Base-by-base conservation (phyloP, 257 asterid genomes). In the Solanum commersonii region DNA sequence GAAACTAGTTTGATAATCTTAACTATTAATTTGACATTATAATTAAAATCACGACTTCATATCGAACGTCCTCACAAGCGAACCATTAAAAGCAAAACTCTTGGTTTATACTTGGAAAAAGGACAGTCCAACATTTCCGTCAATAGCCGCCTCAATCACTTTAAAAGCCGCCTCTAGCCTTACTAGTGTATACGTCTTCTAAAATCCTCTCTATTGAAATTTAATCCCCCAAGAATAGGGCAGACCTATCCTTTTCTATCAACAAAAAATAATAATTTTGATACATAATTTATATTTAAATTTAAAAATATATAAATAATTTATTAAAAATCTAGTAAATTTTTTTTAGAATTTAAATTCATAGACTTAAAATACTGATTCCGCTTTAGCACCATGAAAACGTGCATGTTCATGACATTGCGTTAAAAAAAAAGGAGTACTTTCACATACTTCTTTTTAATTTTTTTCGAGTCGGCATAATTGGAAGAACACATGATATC, bases 361-460 rank as follows among this genome's bases (percentile, higher is more conserved):
- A 67, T 25, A 67, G 1, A 25, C 4, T 25, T 25, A 11, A 65
- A 65, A 25, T 67, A 0, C 0, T 67, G 8, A 67, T 67, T 67
- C 0, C 0, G 0, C 2, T 2, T 27, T 67, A 13, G 1, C 10
- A 27, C 5, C 2, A 15, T 2, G 3, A 8, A 2, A 9, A 8
- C 6, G 23, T 70, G 23, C 22, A 56, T 18, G 40, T 16, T 71
- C 6, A 33, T 71, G 13, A 31, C 40, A 71, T 71, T 71, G 7
- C 13, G 5, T 31, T 29, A n/a, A 65, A 16, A 72, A 16, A 72
- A 18, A 13, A 18, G 25, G 67, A 2, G 34, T 2, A 16, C 8
- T 34, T 56, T 22, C 25, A 3, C 12, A 23, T 4, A 23, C 11
- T 29, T 29, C 1, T 71, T 3, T 15, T 31, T 5, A 22, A 0